These are phyloP conservation scores for Staphylotrichum tortipilum DNA, from an alignment of 495 filamentous ascomycete species.

Conservation along the genomic window DNA sequence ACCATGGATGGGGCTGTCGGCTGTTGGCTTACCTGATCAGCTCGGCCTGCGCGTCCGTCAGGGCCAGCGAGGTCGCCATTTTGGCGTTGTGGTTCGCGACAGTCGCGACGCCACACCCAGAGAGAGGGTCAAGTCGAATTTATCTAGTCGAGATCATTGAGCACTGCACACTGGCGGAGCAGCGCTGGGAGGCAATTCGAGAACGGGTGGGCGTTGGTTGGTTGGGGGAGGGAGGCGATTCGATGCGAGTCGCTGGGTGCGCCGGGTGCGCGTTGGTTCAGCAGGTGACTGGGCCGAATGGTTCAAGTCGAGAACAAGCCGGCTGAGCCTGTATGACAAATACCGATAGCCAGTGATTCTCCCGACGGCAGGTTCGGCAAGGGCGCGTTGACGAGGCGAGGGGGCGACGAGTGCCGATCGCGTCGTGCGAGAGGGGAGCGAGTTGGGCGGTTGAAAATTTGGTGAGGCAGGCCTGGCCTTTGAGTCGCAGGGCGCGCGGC, in stretches of 20 bases:
- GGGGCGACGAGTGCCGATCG: background rate
- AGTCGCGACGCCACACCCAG: conserved; percentile 6
- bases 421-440: background rate
- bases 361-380: too few species aligned
- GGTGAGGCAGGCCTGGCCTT: background rate
- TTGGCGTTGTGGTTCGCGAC: conserved; percentile 8
- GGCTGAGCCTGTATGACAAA: too few species aligned
- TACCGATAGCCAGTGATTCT: too few species aligned
- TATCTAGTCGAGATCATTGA: conserved; percentile 10
- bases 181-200: background rate
- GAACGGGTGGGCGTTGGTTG: too few species aligned
- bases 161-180: background rate
- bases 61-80: conserved; percentile 19
- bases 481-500: background rate
- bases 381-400: background rate
- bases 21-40: conserved; percentile 35
- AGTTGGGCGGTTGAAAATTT: conserved; percentile 2
- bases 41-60: conserved; percentile 27
- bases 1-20: too few species aligned
- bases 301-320: too few species aligned
- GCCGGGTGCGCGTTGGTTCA: too few species aligned
- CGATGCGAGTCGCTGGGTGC: too few species aligned
- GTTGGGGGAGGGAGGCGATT: too few species aligned
- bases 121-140: background rate
- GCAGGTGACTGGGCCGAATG: too few species aligned